phyloP scores from a whole-genome alignment of 768 basidiomycete genomes.

The Pisolithus albus region DNA sequence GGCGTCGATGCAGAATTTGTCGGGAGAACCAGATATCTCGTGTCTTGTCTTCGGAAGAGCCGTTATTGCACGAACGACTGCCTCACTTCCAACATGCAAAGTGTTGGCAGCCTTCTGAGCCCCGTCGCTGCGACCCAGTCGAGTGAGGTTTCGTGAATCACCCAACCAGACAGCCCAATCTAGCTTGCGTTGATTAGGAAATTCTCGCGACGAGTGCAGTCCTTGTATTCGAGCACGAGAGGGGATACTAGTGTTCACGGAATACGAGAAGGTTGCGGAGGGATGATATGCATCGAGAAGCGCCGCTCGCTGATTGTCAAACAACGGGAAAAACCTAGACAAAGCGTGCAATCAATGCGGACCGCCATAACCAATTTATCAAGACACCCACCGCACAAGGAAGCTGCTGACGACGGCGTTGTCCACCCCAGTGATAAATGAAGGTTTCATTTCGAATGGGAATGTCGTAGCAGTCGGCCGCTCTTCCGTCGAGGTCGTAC shows the following conservation, averaged over 20 bases:
- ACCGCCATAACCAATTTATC: background rate
- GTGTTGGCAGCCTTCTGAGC: slow-evolving; percentile 57
- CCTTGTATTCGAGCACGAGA: slow-evolving; percentile 69
- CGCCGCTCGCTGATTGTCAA: slow-evolving; percentile 66
- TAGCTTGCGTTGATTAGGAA: slow-evolving; percentile 81
- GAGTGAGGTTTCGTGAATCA: slow-evolving; percentile 72
- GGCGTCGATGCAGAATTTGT: slow-evolving; percentile 83
- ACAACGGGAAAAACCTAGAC: slow-evolving; percentile 73
- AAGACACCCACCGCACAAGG: slow-evolving; percentile 56
- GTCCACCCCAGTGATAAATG: slow-evolving; percentile 72
- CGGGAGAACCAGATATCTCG: slow-evolving; percentile 68
- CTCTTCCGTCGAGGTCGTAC: slow-evolving; percentile 30
- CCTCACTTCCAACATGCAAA: slow-evolving; percentile 66
- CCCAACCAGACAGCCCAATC: slow-evolving; percentile 70
- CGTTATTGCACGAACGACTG: slow-evolving; percentile 51
- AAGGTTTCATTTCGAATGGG: slow-evolving; percentile 65
- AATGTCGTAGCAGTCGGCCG: slow-evolving; percentile 64
- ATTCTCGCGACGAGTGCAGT: slow-evolving; percentile 49
- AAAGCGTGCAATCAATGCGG: slow-evolving; percentile 9
- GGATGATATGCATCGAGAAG: slow-evolving; percentile 75
- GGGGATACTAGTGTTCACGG: slow-evolving; percentile 81
- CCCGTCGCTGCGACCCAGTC: slow-evolving; percentile 53
- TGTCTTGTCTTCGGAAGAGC: slow-evolving; percentile 75
- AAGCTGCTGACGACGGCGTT: slow-evolving; percentile 64
- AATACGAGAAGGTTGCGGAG: slow-evolving; percentile 86